Conservation (phyloP, 2,329 filamentous ascomycete species). For the Cucurbitaria berberidis region DNA sequence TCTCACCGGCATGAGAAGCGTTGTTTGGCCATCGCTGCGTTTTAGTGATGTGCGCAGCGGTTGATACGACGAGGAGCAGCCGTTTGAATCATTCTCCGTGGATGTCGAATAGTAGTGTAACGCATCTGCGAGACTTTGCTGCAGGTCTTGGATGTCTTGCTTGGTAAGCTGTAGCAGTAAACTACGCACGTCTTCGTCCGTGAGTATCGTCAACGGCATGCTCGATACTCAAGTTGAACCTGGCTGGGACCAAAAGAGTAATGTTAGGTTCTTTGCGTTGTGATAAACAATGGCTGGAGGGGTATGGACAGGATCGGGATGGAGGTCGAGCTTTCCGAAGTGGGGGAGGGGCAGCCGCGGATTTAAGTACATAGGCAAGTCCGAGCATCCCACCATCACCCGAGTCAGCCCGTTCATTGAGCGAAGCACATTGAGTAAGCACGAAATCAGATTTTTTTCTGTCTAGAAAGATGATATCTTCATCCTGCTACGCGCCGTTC, state of each 20-base stretch:
- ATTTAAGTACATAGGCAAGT: slow-evolving; percentile 5
- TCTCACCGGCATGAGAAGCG: slow-evolving; percentile 71
- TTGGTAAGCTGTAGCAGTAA: slow-evolving; percentile 62
- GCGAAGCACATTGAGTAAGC: not conserved
- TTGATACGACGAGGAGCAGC: slow-evolving; percentile 66
- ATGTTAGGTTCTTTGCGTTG: not conserved
- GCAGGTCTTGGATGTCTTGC: slow-evolving; percentile 64
- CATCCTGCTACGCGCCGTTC: slow-evolving; percentile 2
- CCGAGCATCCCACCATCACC: slow-evolving; percentile 1
- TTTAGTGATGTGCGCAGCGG: slow-evolving; percentile 66
- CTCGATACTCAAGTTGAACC: not conserved
- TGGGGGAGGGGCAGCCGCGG: slow-evolving; percentile 28
- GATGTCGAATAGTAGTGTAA: slow-evolving; percentile 70
- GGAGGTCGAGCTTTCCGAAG: slow-evolving; percentile 13
- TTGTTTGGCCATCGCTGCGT: slow-evolving; percentile 66
- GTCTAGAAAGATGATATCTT: slow-evolving; percentile 4
- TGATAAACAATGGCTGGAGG: not conserved
- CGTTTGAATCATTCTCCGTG: slow-evolving; percentile 60
- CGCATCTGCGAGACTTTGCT: slow-evolving; percentile 64
- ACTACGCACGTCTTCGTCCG: slow-evolving; percentile 61
- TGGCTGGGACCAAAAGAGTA: not conserved
- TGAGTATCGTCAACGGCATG: slow-evolving; percentile 68
- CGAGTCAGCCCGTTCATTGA: slow-evolving; percentile 15
- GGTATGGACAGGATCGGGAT: too few relatives aligned
- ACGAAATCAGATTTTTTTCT: not conserved